Percentiles rank a stretch among this genome's conserved stretches.
Conservation (phyloP, 2,329 filamentous ascomycete species). For the Arthrobotrys megalospora region DNA sequence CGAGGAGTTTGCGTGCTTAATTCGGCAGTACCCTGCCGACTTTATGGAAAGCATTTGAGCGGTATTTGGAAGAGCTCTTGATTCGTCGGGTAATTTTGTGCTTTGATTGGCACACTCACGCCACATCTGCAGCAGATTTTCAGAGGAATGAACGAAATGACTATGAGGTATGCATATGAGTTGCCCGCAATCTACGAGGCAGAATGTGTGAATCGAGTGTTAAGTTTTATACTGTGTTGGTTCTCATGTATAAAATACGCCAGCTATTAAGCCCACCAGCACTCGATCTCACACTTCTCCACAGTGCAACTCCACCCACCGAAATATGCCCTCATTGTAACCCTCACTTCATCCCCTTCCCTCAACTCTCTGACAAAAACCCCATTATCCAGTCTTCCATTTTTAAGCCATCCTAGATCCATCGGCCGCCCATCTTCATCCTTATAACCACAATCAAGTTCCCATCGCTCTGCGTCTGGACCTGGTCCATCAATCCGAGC, state of each 20-base stretch:
- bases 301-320: neutral
- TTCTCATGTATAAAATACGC: slow-evolving; percentile 6
- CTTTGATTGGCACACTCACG: too few relatives aligned
- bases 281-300: slow-evolving; percentile 18
- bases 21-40: too few relatives aligned
- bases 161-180: too few relatives aligned
- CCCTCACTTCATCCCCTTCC: slow-evolving; percentile 33
- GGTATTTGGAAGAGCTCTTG: too few relatives aligned
- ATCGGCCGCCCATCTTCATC: neutral
- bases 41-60: too few relatives aligned
- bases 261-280: slow-evolving; percentile 24
- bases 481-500: neutral
- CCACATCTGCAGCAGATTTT: too few relatives aligned
- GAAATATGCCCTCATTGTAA: slow-evolving; percentile 51
- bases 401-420: neutral
- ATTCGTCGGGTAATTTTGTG: too few relatives aligned
- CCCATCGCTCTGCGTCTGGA: neutral
- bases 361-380: slow-evolving; percentile 21
- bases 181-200: too few relatives aligned
- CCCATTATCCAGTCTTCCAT: slow-evolving; percentile 23
- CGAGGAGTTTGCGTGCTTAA: too few relatives aligned
- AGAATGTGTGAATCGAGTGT: too few relatives aligned
- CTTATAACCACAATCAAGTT: neutral
- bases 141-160: too few relatives aligned
- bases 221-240: too few relatives aligned